These are phyloP conservation scores for Plasmodium berghei DNA, from an alignment of 169 alveolate genomes.

Conservation along the genomic window DNA sequence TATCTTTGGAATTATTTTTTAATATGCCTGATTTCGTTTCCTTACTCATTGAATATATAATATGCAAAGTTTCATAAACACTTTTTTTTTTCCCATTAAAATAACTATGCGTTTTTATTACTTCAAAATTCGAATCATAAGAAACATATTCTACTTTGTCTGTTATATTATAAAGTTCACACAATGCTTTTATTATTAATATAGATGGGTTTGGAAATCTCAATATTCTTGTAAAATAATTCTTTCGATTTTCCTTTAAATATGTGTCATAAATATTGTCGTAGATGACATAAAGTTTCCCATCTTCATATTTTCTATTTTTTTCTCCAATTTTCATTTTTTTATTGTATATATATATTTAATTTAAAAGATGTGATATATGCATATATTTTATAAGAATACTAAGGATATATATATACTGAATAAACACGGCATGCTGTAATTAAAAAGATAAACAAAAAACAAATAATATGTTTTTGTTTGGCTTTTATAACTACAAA, in stretches of 20 bases:
- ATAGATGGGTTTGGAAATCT: conserved; percentile 53
- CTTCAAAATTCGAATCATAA: conserved; percentile 24
- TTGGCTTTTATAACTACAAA: too few species aligned
- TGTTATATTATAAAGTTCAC: conserved; percentile 55
- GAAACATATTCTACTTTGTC: conserved; percentile 49
- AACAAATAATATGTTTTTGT: background rate
- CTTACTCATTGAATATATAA: conserved; percentile 36
- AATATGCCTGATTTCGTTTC: background rate
- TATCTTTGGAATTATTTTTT: background rate
- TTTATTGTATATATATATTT: background rate
- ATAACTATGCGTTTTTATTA: conserved; percentile 42
- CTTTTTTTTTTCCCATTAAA: conserved; percentile 58
- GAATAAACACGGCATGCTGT: too few species aligned
- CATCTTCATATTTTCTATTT: conserved; percentile 13
- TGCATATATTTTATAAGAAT: too few species aligned
- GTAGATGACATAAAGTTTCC: conserved; percentile 51
- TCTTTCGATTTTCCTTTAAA: conserved; percentile 41
- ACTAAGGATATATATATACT: background rate
- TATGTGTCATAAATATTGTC: conserved; percentile 67
- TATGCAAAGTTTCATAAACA: conserved; percentile 56
- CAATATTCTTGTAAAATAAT: conserved; percentile 39
- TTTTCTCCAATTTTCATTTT: conserved; percentile 23
- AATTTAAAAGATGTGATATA: too few species aligned
- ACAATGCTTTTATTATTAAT: conserved; percentile 47
- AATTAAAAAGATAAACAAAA: too few species aligned